These are phyloP conservation scores for Colletotrichum acutatum DNA, from an alignment of 2,329 filamentous ascomycete species.

Conservation along the genomic window DNA sequence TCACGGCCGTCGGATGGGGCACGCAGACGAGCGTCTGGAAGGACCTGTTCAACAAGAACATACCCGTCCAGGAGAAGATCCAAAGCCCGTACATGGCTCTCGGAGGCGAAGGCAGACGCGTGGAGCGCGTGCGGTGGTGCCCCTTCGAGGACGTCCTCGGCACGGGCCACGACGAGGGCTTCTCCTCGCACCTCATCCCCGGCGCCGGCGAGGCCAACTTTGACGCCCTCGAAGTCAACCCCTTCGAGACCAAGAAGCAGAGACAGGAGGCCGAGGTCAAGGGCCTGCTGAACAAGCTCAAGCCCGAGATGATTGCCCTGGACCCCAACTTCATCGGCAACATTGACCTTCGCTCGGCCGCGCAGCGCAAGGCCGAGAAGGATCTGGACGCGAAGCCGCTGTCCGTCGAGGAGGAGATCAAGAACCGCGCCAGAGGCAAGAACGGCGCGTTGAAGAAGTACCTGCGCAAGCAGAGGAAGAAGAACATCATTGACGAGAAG, in stretches of 20 bases:
- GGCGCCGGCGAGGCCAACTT: slow-evolving; percentile 98
- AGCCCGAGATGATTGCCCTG: slow-evolving; percentile 96
- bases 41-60: slow-evolving; percentile 82
- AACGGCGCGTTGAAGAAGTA: slow-evolving; percentile 91
- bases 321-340: slow-evolving; percentile 93
- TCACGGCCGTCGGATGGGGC: slow-evolving; percentile 92
- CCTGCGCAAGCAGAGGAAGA: slow-evolving; percentile 88
- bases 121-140: slow-evolving; percentile 90
- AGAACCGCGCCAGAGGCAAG: slow-evolving; percentile 86
- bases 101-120: slow-evolving; percentile 84
- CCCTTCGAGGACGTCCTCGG: slow-evolving; percentile 95
- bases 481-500: slow-evolving; percentile 97
- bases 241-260: slow-evolving; percentile 93
- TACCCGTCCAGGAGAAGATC: slow-evolving; percentile 79
- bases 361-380: slow-evolving; percentile 80
- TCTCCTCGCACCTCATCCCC: slow-evolving; percentile 89
- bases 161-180: slow-evolving; percentile 84
- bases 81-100: slow-evolving; percentile 93
- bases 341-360: slow-evolving; percentile 82
- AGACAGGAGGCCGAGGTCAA: slow-evolving; percentile 93
- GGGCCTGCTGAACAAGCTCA: slow-evolving; percentile 89
- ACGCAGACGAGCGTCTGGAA: slow-evolving; percentile 92
- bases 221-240: slow-evolving; percentile 92
- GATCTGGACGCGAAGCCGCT: slow-evolving; percentile 78
- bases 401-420: slow-evolving; percentile 69